Evolutionary conservation across 345 rosid genomes (phyloP).

Genomic region (Orychophragmus violaceus): DNA sequence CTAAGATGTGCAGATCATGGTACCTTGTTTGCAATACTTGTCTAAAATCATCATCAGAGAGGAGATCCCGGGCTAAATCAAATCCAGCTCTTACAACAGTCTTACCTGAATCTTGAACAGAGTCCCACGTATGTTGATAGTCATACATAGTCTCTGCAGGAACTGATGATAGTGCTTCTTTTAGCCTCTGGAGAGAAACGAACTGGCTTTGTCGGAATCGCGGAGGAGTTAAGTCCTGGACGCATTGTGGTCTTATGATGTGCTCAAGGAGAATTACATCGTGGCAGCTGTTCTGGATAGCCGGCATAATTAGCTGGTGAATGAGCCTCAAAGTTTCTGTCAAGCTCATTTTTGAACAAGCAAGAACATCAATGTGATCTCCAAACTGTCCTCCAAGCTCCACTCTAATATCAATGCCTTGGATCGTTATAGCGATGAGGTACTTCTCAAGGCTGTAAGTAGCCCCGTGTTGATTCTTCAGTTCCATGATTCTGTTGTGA

Average conservation of each 20-base stretch:
- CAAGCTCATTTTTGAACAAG: slow-evolving; percentile 84
- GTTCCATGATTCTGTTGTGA: slow-evolving; percentile 63
- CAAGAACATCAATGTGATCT: slow-evolving; percentile 75
- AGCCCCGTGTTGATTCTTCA: slow-evolving; percentile 83
- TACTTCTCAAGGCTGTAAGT: slow-evolving; percentile 78
- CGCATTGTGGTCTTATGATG: slow-evolving; percentile 78
- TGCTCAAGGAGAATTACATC: slow-evolving; percentile 78
- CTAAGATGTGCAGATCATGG: slow-evolving; percentile 77
- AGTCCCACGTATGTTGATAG: slow-evolving; percentile 90
- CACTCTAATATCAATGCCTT: slow-evolving; percentile 69
- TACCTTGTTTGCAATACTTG: slow-evolving; percentile 84
- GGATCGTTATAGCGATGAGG: slow-evolving; percentile 67
- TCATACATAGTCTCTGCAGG: slow-evolving; percentile 91
- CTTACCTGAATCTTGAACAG: slow-evolving; percentile 63
- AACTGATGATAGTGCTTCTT: slow-evolving; percentile 76
- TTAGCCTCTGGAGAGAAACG: slow-evolving; percentile 59
- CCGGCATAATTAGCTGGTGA: slow-evolving; percentile 72
- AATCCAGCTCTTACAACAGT: slow-evolving; percentile 56
- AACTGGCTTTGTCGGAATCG: slow-evolving; percentile 70
- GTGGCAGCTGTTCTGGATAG: slow-evolving; percentile 73
- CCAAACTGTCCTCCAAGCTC: slow-evolving; percentile 94
- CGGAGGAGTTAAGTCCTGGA: slow-evolving; percentile 64
- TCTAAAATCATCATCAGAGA: slow-evolving; percentile 90
- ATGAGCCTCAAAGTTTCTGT: slow-evolving; percentile 76
- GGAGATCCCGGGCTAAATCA: slow-evolving; percentile 80